A percentile compares a stretch with the other conserved stretches of the same genome.
Conservation (phyloP, 371 early-diverging fungal species). For the Paramicrosporidium saccamoebae region DNA sequence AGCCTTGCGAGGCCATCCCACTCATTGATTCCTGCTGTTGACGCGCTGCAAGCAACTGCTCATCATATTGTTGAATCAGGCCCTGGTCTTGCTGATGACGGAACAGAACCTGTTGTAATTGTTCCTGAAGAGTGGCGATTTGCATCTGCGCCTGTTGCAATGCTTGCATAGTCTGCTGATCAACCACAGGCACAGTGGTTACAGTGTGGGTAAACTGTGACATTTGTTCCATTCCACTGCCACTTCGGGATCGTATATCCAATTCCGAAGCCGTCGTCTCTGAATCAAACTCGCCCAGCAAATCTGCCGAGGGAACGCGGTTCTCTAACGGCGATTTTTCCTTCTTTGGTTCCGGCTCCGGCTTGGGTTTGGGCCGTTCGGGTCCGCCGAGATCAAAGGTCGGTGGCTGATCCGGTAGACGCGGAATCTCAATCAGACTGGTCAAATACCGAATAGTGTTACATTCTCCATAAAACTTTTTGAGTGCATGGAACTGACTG, state of each 20-base stretch:
- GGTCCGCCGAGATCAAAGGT: slow-evolving; percentile 1
- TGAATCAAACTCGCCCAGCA: too few relatives aligned
- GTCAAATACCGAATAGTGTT: slow-evolving; percentile 59
- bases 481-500: slow-evolving; percentile 38
- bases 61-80: slow-evolving; percentile 42
- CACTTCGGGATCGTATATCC: too few relatives aligned
- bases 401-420: slow-evolving; percentile 32
- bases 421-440: slow-evolving; percentile 62
- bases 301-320: too few relatives aligned
- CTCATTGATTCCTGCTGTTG: not conserved
- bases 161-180: slow-evolving; percentile 25
- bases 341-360: too few relatives aligned
- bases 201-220: too few relatives aligned
- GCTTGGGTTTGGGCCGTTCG: not conserved
- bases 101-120: slow-evolving; percentile 27
- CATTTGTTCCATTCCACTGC: too few relatives aligned
- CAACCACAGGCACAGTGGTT: too few relatives aligned
- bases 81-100: slow-evolving; percentile 50
- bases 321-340: too few relatives aligned
- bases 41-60: slow-evolving; percentile 4
- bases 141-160: slow-evolving; percentile 30
- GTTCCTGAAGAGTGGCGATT: slow-evolving; percentile 33
- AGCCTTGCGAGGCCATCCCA: slow-evolving; percentile 2
- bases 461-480: slow-evolving; percentile 68
- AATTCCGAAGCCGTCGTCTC: too few relatives aligned